Base-by-base conservation (phyloP, 495 filamentous ascomycete species). In the Xylaria palmicola region DNA sequence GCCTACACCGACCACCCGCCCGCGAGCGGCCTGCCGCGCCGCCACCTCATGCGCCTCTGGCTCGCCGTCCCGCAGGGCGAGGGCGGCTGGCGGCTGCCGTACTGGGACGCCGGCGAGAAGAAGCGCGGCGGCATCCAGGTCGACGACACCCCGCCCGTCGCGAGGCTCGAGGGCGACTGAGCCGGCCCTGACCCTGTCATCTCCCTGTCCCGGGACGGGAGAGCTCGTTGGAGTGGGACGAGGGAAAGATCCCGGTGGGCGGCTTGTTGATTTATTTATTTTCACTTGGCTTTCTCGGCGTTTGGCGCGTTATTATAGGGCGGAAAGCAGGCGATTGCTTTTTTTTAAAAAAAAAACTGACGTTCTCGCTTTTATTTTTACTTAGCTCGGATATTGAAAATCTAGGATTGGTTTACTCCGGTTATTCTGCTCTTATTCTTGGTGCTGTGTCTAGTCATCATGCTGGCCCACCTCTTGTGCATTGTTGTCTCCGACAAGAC, bases 41-140 rank as follows among this genome's bases (percentile, higher is more conserved):
- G 90, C 45, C 89, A 92, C 73, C 74, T 97, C n/a, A 89, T 97
- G 84, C 78, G 92, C 22, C 72, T 95, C 53, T 96, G 92, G 92
- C 73, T 96, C 45, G 85, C 88, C 6, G 88, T 86, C 13, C 91
- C 91, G 0, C 90, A 93, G 76, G 72, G 72, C 27, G 92, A 95
- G 71, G 92, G 91, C 0, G 92, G 92, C 0, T 96, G 91, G 92
- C 87, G 83, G 53, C 72, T 93, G 72, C 90, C 90, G 10, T 93
- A 91, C 73, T 84, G 84, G 66, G 92, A 95, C 79, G 86, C 84
- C 50, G 77, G 84, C 59, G 85, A 92, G 79, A 89, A 89, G 82
- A 96, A 94, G 79, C 75, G 92, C 17, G 90, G 92, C 0, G 92
- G 92, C 0, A 87, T 96, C 50, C 92, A 95, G 74, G 91, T 96